Percentiles rank a stretch among this genome's conserved stretches.
Evolutionary conservation across 768 basidiomycete genomes (phyloP).

Genomic region (Pisolithus albus): DNA sequence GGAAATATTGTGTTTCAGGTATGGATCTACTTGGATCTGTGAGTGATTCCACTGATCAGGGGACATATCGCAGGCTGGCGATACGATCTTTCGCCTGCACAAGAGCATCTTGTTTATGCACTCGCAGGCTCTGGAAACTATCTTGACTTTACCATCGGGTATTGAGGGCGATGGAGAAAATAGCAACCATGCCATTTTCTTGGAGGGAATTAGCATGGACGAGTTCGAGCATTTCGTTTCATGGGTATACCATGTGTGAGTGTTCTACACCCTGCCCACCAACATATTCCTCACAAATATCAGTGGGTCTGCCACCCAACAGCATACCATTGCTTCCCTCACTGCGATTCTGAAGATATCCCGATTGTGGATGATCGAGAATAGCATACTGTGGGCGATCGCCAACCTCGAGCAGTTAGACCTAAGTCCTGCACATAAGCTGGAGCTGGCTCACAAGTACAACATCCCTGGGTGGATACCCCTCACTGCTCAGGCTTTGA

Average conservation of each 20-base stretch:
- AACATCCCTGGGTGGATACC: neutral
- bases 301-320: too few relatives aligned
- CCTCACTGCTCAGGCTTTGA: neutral
- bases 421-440: neutral
- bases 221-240: neutral
- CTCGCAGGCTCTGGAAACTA: neutral
- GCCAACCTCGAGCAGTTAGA: neutral
- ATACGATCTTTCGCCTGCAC: neutral
- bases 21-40: neutral
- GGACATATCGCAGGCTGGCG: neutral
- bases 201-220: neutral
- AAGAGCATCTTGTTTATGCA: neutral
- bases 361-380: neutral
- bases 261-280: neutral
- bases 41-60: neutral
- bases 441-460: neutral
- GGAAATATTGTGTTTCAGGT: neutral
- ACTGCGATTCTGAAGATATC: neutral
- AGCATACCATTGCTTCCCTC: neutral
- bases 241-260: neutral
- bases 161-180: neutral
- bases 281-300: neutral
- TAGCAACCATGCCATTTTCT: neutral
- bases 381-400: neutral
- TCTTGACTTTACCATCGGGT: neutral